Evolutionary conservation across 2,329 filamentous ascomycete species (phyloP).

Genomic region (Penicillium sp.): DNA sequence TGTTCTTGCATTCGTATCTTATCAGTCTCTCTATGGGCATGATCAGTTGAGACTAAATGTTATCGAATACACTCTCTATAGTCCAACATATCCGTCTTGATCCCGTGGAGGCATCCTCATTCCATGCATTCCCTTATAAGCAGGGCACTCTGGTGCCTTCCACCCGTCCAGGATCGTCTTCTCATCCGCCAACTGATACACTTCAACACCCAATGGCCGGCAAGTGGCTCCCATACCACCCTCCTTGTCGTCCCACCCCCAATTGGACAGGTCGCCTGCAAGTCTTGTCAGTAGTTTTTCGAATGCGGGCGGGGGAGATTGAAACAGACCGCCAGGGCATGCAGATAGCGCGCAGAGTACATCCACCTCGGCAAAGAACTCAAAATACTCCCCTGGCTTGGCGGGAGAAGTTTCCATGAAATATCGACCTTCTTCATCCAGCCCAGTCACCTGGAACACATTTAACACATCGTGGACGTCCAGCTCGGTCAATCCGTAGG

Average conservation of each 20-base stretch:
- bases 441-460: constrained; percentile 79
- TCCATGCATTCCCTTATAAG: constrained; percentile 68
- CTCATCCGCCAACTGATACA: constrained; percentile 64
- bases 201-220: constrained; percentile 73
- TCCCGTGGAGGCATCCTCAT: constrained; percentile 53
- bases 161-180: constrained; percentile 60
- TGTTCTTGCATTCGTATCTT: background rate
- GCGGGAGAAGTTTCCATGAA: constrained; percentile 65
- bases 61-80: constrained; percentile 17
- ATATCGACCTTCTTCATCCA: constrained; percentile 71
- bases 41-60: background rate
- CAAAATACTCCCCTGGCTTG: constrained; percentile 58
- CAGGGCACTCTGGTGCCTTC: constrained; percentile 61
- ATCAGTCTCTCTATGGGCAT: background rate
- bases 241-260: constrained; percentile 70
- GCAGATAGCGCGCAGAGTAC: constrained; percentile 67
- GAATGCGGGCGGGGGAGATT: background rate
- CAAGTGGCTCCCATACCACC: constrained; percentile 66
- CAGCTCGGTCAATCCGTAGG: constrained; percentile 67
- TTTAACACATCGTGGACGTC: constrained; percentile 87
- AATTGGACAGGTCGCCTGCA: constrained; percentile 70
- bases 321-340: constrained; percentile 65
- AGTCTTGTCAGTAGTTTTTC: constrained; percentile 19
- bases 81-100: constrained; percentile 31
- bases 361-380: constrained; percentile 80